Percentiles rank a stretch among this genome's conserved stretches.
These are phyloP conservation scores for Backusella macrospora DNA, from an alignment of 192 early-diverging fungal genomes.

Conservation along the genomic window DNA sequence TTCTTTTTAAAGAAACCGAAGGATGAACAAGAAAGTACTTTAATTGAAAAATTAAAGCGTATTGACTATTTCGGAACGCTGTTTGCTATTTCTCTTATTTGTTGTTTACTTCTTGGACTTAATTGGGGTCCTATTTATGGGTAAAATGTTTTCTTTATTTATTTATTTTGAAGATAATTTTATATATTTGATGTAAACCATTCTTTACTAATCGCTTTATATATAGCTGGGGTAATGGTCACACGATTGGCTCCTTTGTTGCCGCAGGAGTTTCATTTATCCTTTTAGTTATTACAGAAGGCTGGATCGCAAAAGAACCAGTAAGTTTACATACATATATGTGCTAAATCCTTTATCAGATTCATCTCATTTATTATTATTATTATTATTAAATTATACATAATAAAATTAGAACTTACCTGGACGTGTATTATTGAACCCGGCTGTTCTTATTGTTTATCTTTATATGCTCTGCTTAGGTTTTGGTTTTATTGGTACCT, in stretches of 20 bases:
- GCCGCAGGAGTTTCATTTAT: constrained; percentile 40
- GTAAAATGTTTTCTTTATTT: not conserved
- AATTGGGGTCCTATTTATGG: constrained; percentile 66
- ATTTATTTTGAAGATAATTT: not conserved
- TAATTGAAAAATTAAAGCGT: constrained; percentile 54
- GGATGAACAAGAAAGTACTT: constrained; percentile 37
- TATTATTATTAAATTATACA: not conserved
- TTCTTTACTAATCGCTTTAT: not conserved
- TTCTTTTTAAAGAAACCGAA: constrained; percentile 54
- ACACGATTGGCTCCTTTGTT: constrained; percentile 57
- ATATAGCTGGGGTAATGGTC: constrained; percentile 54
- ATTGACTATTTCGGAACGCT: constrained; percentile 65
- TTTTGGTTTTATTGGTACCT: constrained; percentile 57
- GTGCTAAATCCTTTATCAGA: not conserved
- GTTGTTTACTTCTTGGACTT: constrained; percentile 58
- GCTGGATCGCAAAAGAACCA: constrained; percentile 58
- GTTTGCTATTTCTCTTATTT: constrained; percentile 50
- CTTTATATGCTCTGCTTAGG: constrained; percentile 49
- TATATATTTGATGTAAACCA: not conserved
- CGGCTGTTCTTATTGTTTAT: constrained; percentile 50
- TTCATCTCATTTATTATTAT: not conserved
- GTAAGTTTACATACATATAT: constrained; percentile 35
- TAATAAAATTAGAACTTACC: constrained; percentile 32
- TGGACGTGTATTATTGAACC: constrained; percentile 40
- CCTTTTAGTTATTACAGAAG: constrained; percentile 54